These are phyloP conservation scores for Saksenaea oblongispora DNA, from an alignment of 371 early-diverging fungal species.

Conservation along the genomic window DNA sequence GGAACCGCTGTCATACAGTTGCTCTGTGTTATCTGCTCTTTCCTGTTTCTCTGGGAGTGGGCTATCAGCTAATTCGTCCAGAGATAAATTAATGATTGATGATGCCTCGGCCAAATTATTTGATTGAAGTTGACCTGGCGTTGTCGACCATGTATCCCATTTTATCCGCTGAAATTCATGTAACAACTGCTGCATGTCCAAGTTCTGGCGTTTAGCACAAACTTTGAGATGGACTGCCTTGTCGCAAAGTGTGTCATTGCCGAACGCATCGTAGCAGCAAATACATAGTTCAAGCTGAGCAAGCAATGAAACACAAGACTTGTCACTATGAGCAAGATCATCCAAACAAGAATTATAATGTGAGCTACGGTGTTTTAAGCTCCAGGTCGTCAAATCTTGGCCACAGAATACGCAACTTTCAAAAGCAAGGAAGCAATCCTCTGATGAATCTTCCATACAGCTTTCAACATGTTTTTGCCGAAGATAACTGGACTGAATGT, in stretches of 20 bases:
- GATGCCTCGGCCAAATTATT: background rate
- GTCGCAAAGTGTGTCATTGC: background rate
- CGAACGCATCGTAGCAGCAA: background rate
- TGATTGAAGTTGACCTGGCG: background rate
- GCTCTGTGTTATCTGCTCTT: background rate
- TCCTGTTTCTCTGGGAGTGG: background rate
- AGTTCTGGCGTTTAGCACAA: background rate
- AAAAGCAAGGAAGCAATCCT: background rate
- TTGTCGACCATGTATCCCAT: background rate
- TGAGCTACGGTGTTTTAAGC: background rate
- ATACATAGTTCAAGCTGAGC: constrained; percentile 2
- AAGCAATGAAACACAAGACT: background rate
- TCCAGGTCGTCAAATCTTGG: background rate
- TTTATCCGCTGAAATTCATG: background rate
- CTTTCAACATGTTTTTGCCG: constrained; percentile 4
- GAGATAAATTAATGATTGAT: background rate
- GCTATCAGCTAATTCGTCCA: background rate
- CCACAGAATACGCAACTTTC: constrained; percentile 2
- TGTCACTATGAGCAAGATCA: background rate
- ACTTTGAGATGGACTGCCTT: background rate
- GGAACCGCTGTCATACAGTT: background rate
- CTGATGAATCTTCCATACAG: background rate
- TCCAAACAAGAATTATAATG: constrained; percentile 6
- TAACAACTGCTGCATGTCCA: background rate
- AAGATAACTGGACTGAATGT: constrained; percentile 11